Conservation (phyloP, 768 basidiomycete genomes). For the Boletus reticulatus region DNA sequence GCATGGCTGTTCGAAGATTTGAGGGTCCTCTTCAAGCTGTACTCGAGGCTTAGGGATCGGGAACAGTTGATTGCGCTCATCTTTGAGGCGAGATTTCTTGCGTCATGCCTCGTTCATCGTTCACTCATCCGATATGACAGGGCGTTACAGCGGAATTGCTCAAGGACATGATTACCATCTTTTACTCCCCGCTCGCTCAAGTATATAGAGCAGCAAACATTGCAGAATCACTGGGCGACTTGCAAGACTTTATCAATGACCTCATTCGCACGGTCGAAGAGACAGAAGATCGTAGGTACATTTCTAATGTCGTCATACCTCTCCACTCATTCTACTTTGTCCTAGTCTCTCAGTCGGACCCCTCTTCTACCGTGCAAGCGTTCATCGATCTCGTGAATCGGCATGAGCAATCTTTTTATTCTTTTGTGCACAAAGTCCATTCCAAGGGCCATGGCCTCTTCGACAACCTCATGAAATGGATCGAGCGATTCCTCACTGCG, state of each 20-base stretch:
- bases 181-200: conserved; percentile 93
- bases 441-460: conserved; percentile 94
- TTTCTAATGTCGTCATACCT: background rate
- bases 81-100: conserved; percentile 71
- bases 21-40: conserved; percentile 72
- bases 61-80: conserved; percentile 91
- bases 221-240: conserved; percentile 85
- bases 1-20: conserved; percentile 97
- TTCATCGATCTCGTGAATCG: conserved; percentile 93
- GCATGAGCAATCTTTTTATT: conserved; percentile 95
- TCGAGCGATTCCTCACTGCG: conserved; percentile 89
- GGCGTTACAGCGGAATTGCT: conserved; percentile 92
- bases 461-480: conserved; percentile 93
- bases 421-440: conserved; percentile 98
- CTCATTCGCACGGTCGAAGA: conserved; percentile 92
- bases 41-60: conserved; percentile 78
- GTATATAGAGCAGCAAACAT: conserved; percentile 98
- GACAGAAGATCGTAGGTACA: conserved; percentile 77
- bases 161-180: conserved; percentile 98
- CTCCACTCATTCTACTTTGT: background rate
- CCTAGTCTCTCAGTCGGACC: conserved; percentile 79
- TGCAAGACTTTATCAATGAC: conserved; percentile 94
- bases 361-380: conserved; percentile 81
- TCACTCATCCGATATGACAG: conserved; percentile 38
- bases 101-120: background rate